A percentile compares a stretch with the other conserved stretches of the same genome.
phyloP scores from a whole-genome alignment of 345 rosid species.

The Sapria himalayana region DNA sequence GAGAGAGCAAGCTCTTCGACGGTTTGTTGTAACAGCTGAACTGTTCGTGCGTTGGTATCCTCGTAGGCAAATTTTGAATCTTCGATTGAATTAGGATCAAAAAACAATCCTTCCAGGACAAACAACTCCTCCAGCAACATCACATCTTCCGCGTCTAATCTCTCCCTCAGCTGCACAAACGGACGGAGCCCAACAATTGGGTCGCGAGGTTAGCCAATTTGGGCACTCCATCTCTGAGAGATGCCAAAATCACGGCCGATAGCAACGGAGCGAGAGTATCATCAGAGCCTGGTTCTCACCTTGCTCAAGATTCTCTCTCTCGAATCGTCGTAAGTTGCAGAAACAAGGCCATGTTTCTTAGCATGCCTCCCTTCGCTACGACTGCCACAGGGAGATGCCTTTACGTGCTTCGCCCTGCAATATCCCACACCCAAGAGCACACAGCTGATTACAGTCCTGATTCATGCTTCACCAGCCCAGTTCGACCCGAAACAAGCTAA shows the following conservation, averaged over 20 bases:
- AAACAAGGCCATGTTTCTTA: slow-evolving; percentile 14
- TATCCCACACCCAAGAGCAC: too few species aligned
- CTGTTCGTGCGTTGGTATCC: slow-evolving; percentile 20
- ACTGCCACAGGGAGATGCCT: slow-evolving; percentile 28
- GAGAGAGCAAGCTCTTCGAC: slow-evolving; percentile 26
- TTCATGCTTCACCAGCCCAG: too few species aligned
- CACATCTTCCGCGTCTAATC: slow-evolving; percentile 33
- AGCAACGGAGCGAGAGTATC: too few species aligned
- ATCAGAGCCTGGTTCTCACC: slow-evolving; percentile 17
- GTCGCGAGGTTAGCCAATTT: too few species aligned
- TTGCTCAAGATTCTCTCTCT: slow-evolving; percentile 25
- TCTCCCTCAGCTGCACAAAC: slow-evolving; percentile 34
- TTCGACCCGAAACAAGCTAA: too few species aligned
- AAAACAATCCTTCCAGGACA: slow-evolving; percentile 26
- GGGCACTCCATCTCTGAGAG: too few species aligned
- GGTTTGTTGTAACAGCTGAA: slow-evolving; percentile 25
- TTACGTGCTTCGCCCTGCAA: slow-evolving; percentile 74
- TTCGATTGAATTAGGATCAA: slow-evolving; percentile 20
- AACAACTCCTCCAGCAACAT: slow-evolving; percentile 47
- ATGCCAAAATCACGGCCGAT: slow-evolving; percentile 4
- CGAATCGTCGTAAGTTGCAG: slow-evolving; percentile 17
- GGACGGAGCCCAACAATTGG: too few species aligned
- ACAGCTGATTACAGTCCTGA: too few species aligned
- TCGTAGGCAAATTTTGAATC: slow-evolving; percentile 26
- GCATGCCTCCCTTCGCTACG: slow-evolving; percentile 19